phyloP scores from a whole-genome alignment of 257 asterid species.

The Salvia rosmarinus region DNA sequence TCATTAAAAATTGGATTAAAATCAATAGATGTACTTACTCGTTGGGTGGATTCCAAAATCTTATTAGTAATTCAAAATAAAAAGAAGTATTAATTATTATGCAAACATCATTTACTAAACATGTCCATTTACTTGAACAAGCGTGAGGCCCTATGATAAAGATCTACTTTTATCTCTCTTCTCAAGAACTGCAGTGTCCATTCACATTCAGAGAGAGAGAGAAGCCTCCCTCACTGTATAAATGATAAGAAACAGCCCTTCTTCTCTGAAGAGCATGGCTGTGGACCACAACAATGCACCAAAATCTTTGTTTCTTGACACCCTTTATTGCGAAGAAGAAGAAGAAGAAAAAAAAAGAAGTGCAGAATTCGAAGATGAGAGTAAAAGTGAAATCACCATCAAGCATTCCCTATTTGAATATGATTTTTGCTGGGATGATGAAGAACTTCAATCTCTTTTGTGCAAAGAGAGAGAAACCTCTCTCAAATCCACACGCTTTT shows the following conservation, averaged over 20 bases:
- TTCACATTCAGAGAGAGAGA: constrained; percentile 32
- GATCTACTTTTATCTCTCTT: constrained; percentile 38
- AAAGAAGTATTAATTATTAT: too few species aligned
- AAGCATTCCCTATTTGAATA: constrained; percentile 30
- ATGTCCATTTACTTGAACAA: too few species aligned
- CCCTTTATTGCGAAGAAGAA: constrained; percentile 50
- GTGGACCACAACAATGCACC: constrained; percentile 36
- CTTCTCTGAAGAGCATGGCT: constrained; percentile 43
- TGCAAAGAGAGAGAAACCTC: constrained; percentile 55
- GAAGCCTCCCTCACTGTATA: background rate
- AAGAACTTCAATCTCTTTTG: constrained; percentile 56
- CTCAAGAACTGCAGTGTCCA: constrained; percentile 39
- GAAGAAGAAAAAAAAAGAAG: constrained; percentile 28
- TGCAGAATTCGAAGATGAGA: constrained; percentile 16
- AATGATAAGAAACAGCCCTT: constrained; percentile 28
- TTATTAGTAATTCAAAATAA: too few species aligned
- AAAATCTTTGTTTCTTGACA: constrained; percentile 38
- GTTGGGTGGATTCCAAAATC: too few species aligned
- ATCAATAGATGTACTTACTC: too few species aligned
- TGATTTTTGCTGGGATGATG: constrained; percentile 57
- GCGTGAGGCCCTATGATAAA: constrained; percentile 60
- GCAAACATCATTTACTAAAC: too few species aligned
- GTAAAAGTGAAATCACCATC: constrained; percentile 17
- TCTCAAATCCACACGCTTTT: background rate
- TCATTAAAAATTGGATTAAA: too few species aligned